These are phyloP conservation scores for Colletotrichum chrysophilum DNA, from an alignment of 2,329 filamentous ascomycete species.

Conservation along the genomic window DNA sequence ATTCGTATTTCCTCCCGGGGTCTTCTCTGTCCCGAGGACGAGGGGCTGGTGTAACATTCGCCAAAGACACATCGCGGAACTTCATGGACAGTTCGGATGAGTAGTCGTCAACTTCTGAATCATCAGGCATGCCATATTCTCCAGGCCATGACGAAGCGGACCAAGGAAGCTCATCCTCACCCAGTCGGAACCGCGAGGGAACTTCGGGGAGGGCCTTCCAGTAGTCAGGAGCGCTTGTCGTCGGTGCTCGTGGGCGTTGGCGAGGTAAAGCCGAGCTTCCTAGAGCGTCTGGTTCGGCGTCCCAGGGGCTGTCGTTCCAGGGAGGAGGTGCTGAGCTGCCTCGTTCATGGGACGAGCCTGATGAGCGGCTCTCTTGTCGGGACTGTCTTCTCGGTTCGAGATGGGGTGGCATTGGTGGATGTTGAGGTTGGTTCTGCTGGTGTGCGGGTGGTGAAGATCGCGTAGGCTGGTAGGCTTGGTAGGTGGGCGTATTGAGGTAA, in stretches of 20 bases:
- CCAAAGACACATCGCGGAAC: slow-evolving; percentile 9
- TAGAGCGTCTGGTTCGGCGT: slow-evolving; percentile 37
- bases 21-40: slow-evolving; percentile 6
- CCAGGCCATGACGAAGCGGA: slow-evolving; percentile 40
- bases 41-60: background rate
- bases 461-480: slow-evolving; percentile 13
- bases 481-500: slow-evolving; percentile 34
- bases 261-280: slow-evolving; percentile 30
- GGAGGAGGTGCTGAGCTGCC: slow-evolving; percentile 56
- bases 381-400: slow-evolving; percentile 10
- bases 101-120: slow-evolving; percentile 3
- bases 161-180: slow-evolving; percentile 55
- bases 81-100: slow-evolving; percentile 18
- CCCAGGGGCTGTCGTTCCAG: slow-evolving; percentile 53
- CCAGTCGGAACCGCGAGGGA: slow-evolving; percentile 45
- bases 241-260: slow-evolving; percentile 11
- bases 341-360: slow-evolving; percentile 42
- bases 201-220: slow-evolving; percentile 50
- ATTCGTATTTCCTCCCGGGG: slow-evolving; percentile 32
- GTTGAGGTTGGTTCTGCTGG: slow-evolving; percentile 21
- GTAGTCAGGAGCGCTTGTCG: slow-evolving; percentile 27
- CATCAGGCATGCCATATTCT: slow-evolving; percentile 11
- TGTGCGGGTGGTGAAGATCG: slow-evolving; percentile 17
- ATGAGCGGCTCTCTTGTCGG: slow-evolving; percentile 21
- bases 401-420: slow-evolving; percentile 14